A percentile compares a stretch with the other conserved stretches of the same genome.
These are phyloP conservation scores for Pseudogymnoascus sp. DNA, from an alignment of 2,329 filamentous ascomycete genomes.

Conservation along the genomic window DNA sequence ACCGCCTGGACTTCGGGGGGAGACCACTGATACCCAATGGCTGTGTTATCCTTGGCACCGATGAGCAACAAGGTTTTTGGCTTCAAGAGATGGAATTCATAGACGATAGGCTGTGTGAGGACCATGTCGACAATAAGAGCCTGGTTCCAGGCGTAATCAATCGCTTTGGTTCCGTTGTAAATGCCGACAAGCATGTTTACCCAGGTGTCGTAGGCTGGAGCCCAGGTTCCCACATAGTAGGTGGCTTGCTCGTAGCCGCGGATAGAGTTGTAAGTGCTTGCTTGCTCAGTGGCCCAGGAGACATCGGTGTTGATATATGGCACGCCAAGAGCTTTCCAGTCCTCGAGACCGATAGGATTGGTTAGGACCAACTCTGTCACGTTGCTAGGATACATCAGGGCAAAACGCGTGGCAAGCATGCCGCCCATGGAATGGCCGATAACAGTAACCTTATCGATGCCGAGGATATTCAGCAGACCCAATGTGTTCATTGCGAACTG, in stretches of 20 bases:
- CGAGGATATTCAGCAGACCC: constrained; percentile 38
- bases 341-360: constrained; percentile 35
- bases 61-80: constrained; percentile 42
- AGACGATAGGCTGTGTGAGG: constrained; percentile 44
- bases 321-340: constrained; percentile 35
- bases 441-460: constrained; percentile 37
- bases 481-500: constrained; percentile 46
- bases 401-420: constrained; percentile 46
- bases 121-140: constrained; percentile 48
- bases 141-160: constrained; percentile 39
- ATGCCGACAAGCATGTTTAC: constrained; percentile 47
- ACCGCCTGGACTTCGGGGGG: constrained; percentile 32
- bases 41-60: constrained; percentile 42
- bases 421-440: constrained; percentile 50
- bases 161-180: constrained; percentile 39
- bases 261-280: constrained; percentile 38
- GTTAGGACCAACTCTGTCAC: constrained; percentile 41
- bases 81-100: constrained; percentile 41
- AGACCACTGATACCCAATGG: neutral
- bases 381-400: constrained; percentile 41
- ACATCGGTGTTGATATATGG: constrained; percentile 39
- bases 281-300: constrained; percentile 32
- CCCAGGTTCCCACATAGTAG: constrained; percentile 44
- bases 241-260: constrained; percentile 39
- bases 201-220: constrained; percentile 44